These are phyloP conservation scores for Termitomyces titanicus DNA, from an alignment of 768 basidiomycete species.

Conservation along the genomic window DNA sequence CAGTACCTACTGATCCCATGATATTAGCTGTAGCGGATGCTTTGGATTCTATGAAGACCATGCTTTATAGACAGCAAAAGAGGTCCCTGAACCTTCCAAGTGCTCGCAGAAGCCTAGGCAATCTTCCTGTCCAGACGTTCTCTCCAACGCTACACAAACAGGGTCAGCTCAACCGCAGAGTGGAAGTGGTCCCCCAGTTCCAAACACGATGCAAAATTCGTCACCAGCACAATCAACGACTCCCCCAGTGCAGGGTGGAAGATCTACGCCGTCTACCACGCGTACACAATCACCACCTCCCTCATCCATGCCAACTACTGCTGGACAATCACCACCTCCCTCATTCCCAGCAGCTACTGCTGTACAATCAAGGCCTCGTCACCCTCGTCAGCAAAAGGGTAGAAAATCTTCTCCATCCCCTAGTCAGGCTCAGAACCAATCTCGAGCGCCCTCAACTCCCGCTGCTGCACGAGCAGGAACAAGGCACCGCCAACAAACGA, in stretches of 20 bases:
- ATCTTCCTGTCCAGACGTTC: not conserved
- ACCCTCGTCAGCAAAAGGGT: not conserved
- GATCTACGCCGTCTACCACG: not conserved
- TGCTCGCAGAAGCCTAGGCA: not conserved
- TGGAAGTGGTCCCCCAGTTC: not conserved
- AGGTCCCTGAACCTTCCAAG: not conserved
- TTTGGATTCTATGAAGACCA: not conserved
- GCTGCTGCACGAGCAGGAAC: not conserved
- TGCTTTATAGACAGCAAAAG: not conserved
- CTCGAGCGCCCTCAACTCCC: not conserved
- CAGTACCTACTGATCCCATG: constrained; percentile 2
- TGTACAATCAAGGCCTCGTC: not conserved
- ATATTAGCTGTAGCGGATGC: not conserved
- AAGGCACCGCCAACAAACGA: not conserved
- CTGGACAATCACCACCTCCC: not conserved
- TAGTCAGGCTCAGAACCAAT: not conserved
- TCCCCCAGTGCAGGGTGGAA: not conserved
- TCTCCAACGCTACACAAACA: not conserved
- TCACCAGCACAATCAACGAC: not conserved
- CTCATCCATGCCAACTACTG: not conserved
- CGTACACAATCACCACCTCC: not conserved
- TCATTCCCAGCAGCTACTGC: not conserved
- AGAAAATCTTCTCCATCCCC: not conserved
- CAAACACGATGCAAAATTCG: not conserved
- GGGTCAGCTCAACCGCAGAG: not conserved